Percentiles rank a stretch among this genome's conserved stretches.
phyloP scores from a whole-genome alignment of 176 grass and related monocot species.

The Eragrostis curvula region DNA sequence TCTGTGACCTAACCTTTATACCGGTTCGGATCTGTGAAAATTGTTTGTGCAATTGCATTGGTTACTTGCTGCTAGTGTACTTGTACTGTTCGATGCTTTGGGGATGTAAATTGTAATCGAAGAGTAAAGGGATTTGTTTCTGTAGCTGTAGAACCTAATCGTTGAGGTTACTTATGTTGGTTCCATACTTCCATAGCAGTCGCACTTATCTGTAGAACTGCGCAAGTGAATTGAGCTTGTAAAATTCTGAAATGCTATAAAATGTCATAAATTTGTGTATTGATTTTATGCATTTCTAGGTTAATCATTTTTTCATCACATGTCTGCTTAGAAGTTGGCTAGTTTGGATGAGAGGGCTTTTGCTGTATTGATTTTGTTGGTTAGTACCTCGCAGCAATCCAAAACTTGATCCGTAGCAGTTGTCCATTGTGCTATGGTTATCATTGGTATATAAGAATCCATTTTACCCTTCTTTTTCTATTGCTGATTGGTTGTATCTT shows the following conservation, averaged over 20 bases:
- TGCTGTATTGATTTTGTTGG: background rate
- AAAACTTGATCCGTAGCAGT: background rate
- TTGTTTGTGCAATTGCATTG: background rate
- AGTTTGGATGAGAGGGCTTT: background rate
- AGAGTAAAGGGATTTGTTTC: background rate
- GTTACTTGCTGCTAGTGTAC: background rate
- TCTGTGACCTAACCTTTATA: no score
- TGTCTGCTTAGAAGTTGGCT: background rate
- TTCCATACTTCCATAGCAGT: background rate
- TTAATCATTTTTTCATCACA: background rate
- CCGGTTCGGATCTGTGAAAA: background rate
- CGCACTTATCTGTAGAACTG: background rate
- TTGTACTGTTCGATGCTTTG: background rate
- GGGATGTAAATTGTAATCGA: no score
- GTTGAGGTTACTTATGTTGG: background rate
- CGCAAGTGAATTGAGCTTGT: background rate
- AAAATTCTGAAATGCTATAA: background rate
- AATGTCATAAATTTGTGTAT: background rate
- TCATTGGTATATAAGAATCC: background rate
- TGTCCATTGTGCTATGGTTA: no score
- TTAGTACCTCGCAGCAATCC: background rate
- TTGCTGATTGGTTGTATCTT: background rate
- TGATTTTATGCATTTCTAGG: background rate
- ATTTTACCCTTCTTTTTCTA: background rate
- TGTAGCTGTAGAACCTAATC: background rate